These are phyloP conservation scores for Penicillium argentinense DNA, from an alignment of 495 filamentous ascomycete species.

Conservation along the genomic window DNA sequence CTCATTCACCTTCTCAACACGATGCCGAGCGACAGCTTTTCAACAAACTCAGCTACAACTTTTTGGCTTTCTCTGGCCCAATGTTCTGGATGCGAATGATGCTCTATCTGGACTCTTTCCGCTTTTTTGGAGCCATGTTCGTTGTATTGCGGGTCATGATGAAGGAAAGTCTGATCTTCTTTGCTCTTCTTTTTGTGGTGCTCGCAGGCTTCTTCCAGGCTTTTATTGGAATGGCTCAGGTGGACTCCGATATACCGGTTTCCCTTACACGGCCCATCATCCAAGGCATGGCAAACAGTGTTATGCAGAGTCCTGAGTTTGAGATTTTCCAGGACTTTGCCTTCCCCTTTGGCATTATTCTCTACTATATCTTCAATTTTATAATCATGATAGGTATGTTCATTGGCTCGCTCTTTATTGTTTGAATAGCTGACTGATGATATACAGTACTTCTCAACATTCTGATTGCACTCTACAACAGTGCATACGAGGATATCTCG, in stretches of 20 bases:
- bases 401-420: background rate
- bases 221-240: conserved; percentile 89
- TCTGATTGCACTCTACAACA: conserved; percentile 95
- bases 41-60: conserved; percentile 87
- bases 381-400: conserved; percentile 77
- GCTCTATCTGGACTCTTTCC: conserved; percentile 88
- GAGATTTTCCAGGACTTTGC: conserved; percentile 77
- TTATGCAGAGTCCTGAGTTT: conserved; percentile 91
- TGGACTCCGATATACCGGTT: conserved; percentile 60
- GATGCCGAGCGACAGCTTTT: conserved; percentile 58
- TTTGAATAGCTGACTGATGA: conserved; percentile 17
- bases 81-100: conserved; percentile 97
- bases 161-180: conserved; percentile 97
- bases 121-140: conserved; percentile 97
- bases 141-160: conserved; percentile 98
- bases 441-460: conserved; percentile 79
- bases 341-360: conserved; percentile 78
- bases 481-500: conserved; percentile 93
- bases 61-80: conserved; percentile 83
- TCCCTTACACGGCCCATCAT: conserved; percentile 68
- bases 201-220: conserved; percentile 90
- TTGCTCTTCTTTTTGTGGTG: conserved; percentile 85
- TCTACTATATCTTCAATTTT: conserved; percentile 96
- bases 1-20: conserved; percentile 51
- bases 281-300: conserved; percentile 83